Conservation (phyloP, 441 rosid genomes). For the Gossypium davidsonii region DNA sequence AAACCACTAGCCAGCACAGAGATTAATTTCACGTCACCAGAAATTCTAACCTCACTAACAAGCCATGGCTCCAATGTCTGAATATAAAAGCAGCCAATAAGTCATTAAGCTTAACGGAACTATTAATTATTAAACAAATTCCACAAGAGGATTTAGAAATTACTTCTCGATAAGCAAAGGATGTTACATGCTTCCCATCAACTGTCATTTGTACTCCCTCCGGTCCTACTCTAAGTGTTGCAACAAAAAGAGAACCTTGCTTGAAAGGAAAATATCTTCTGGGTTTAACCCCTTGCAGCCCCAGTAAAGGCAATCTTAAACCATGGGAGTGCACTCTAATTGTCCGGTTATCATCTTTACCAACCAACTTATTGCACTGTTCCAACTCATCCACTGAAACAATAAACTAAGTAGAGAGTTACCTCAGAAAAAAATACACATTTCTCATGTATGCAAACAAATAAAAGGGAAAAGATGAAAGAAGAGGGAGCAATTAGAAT, state of each 20-base stretch:
- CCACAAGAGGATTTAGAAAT: slow-evolving; percentile 20
- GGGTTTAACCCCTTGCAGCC: slow-evolving; percentile 39
- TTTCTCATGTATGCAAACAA: neutral
- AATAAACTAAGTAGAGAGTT: slow-evolving; percentile 14
- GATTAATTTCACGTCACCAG: slow-evolving; percentile 47
- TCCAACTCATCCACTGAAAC: slow-evolving; percentile 77
- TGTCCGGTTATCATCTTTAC: slow-evolving; percentile 43
- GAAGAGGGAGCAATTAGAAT: neutral
- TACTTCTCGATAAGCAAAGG: slow-evolving; percentile 71
- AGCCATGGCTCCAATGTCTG: slow-evolving; percentile 82
- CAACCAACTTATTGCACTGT: slow-evolving; percentile 79
- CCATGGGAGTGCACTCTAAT: slow-evolving; percentile 35
- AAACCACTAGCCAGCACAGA: slow-evolving; percentile 65
- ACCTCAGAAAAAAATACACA: neutral
- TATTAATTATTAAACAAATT: slow-evolving; percentile 13
- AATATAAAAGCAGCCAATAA: slow-evolving; percentile 12
- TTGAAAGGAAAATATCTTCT: slow-evolving; percentile 63
- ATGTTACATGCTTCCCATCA: slow-evolving; percentile 67
- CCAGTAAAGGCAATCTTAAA: slow-evolving; percentile 32
- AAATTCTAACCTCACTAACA: slow-evolving; percentile 50
- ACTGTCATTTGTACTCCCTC: slow-evolving; percentile 72
- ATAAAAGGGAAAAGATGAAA: neutral
- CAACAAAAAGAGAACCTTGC: slow-evolving; percentile 53
- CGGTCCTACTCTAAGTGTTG: slow-evolving; percentile 60
- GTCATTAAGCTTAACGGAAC: slow-evolving; percentile 12